Evolutionary conservation across 1,139 yeast genomes (phyloP), one percentile per base, ranked within the genome.

Genomic region (Groenewaldozyma auringiensis): DNA sequence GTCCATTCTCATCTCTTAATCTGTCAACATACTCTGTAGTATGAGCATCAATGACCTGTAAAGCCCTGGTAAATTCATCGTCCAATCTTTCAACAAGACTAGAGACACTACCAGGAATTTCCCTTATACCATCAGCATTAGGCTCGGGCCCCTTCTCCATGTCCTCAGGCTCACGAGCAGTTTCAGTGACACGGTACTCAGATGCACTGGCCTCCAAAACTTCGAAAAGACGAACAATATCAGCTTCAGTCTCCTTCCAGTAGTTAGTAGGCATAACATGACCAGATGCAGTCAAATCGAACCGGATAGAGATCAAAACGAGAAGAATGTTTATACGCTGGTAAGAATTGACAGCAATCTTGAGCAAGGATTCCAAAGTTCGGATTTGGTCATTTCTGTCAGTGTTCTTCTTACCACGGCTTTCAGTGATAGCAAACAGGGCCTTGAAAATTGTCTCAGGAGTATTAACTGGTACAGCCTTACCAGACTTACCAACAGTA

Each of bases 321-420:
- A 88, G 79, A 64, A 84, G 80, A 48, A 89, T 77, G 40, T 84
- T 72, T 56, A 94, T 85, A 55, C 74, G 72, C 69, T 92, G 95
- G 66, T 86, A 92, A 29, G 87, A 58, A 39, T 76, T 71, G 35
- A 62, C 61, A 22, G 84, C 72, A 32, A 74, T 69, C 17, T 65
- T 61, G 53, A 83, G 67, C 53, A 87, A 73, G 40, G 72, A 71
- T 66, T 85, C 95, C 62, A 92, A 74, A 41, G 74, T 72, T 53
- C 71, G 70, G 54, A 88, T 77, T 67, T 92, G 96, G 64, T 85
- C 95, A 51, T 65, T 69, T 56, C 82, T 79, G 65, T 92, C 96
- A 53, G 88, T 83, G 65, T 86, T 87, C 75, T 87, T 92, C 72
- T 89, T 89, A 72, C 98, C 98, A 69, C 98, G 83, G 43, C 89